These are phyloP conservation scores for Meyerozyma smithsonii DNA, from an alignment of 1,139 yeast genomes.

Conservation along the genomic window DNA sequence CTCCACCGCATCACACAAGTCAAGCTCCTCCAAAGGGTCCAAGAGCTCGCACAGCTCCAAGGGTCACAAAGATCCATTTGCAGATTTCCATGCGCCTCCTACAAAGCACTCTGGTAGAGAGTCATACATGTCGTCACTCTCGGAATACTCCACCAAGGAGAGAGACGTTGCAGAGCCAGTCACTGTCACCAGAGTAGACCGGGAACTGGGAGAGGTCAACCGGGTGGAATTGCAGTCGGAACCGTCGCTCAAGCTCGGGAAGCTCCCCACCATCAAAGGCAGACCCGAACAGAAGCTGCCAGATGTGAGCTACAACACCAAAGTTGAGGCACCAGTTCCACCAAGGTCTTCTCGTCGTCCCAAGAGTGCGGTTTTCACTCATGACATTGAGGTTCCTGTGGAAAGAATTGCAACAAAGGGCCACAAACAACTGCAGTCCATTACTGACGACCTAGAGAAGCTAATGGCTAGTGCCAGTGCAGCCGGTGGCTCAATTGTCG, in stretches of 20 bases:
- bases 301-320: slow-evolving; percentile 29
- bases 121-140: slow-evolving; percentile 22
- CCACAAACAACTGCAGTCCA: slow-evolving; percentile 7
- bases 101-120: slow-evolving; percentile 13
- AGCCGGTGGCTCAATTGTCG: slow-evolving; percentile 1
- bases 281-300: slow-evolving; percentile 16
- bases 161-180: slow-evolving; percentile 9
- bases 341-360: slow-evolving; percentile 41
- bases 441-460: slow-evolving; percentile 37
- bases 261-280: slow-evolving; percentile 14
- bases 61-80: not conserved
- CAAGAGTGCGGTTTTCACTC: slow-evolving; percentile 24
- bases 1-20: not conserved
- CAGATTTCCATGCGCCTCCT: slow-evolving; percentile 2
- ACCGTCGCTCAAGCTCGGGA: slow-evolving; percentile 15
- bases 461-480: slow-evolving; percentile 36
- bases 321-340: slow-evolving; percentile 37
- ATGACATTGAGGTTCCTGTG: slow-evolving; percentile 4
- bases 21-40: not conserved
- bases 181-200: slow-evolving; percentile 6
- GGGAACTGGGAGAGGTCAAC: slow-evolving; percentile 4
- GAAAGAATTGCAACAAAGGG: not conserved
- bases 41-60: not conserved
- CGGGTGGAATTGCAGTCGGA: slow-evolving; percentile 7
- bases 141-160: slow-evolving; percentile 26